Base-by-base conservation (phyloP, 1,284 basidiomycete genomes). In the Rhodotorula sp. region DNA sequence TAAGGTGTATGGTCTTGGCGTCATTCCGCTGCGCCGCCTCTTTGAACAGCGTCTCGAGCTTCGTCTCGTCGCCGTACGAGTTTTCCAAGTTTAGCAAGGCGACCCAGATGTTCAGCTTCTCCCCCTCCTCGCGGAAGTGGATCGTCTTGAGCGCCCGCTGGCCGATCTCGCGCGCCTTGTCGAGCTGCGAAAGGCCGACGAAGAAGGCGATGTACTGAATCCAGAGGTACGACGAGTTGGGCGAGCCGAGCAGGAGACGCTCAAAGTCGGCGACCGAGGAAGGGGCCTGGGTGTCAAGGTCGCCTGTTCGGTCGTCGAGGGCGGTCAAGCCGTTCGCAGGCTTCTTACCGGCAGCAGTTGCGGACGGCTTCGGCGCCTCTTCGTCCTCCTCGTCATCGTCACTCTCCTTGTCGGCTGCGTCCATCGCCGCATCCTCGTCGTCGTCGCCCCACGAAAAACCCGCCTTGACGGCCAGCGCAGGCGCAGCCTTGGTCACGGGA, bases 131-230 rank as follows among this genome's bases (percentile, higher is more conserved):
- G 64, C 96, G 87, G 83, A 94, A 98, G 78, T 86, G 89, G 82
- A 99, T 99, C 22, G 89, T 89, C 77, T 88, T 84, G 70, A 96
- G 83, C 7, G 94, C 96, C 40, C 92, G 87, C 63, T 87, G 85
- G 24, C 88, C 95, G 59, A 94, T 89, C 78, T 89, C 87, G 48
- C 94, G 87, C 22, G 95, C 96, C 81, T 94, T 94, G 76, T 94
- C 93, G 55, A 98, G 85, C 81, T 99, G 95, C 54, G 94, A 93
- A 22, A 99, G 86, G 76, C 94, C 92, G 8, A 99, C 84, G 75
- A 95, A 92, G 86, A 98, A 96, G 9, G 94, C 95, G 92, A 99
- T 98, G 81, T 95, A 99, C 80, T 97, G 95, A 71, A 99, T 90
- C 96, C 96, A 99, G 52, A 99, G 85, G 82, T 89, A 97, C 0